These are phyloP conservation scores for Scolecobasidium constrictum DNA, from an alignment of 2,329 filamentous ascomycete genomes.

Conservation along the genomic window DNA sequence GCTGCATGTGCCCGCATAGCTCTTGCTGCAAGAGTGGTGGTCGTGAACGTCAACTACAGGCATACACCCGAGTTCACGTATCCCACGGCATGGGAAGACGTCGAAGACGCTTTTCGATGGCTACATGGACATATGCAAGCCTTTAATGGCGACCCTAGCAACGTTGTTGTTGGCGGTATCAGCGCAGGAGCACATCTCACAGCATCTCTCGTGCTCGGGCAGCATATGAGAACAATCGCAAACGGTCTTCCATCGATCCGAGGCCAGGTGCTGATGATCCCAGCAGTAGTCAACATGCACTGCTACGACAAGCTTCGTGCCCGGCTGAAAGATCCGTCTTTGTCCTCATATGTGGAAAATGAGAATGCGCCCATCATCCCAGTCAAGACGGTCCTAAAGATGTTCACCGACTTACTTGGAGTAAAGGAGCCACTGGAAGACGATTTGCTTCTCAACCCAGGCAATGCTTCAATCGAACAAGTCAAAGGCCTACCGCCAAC, in stretches of 20 bases:
- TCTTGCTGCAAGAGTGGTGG: no score
- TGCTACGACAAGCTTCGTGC: not conserved
- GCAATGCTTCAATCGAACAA: no score
- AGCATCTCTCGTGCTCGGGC: not conserved
- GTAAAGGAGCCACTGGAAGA: no score
- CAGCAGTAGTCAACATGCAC: not conserved
- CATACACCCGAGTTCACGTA: not conserved
- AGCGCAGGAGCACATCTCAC: not conserved
- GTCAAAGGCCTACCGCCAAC: no score
- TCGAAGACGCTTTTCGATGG: not conserved
- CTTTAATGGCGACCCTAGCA: not conserved
- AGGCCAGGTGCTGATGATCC: not conserved
- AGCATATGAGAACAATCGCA: not conserved
- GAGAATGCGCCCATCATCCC: no score
- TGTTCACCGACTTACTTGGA: no score
- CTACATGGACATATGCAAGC: not conserved
- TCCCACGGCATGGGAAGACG: not conserved
- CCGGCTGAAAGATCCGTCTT: not conserved
- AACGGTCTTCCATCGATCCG: not conserved
- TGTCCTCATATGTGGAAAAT: not conserved
- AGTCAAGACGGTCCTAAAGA: no score
- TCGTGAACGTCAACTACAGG: not conserved
- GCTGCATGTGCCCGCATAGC: no score
- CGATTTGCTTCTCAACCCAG: no score
- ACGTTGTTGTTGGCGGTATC: not conserved